Percentiles rank a stretch among this genome's conserved stretches.
Conservation (phyloP, 164 flowering plant genomes). For the Macadamia tetraphylla region DNA sequence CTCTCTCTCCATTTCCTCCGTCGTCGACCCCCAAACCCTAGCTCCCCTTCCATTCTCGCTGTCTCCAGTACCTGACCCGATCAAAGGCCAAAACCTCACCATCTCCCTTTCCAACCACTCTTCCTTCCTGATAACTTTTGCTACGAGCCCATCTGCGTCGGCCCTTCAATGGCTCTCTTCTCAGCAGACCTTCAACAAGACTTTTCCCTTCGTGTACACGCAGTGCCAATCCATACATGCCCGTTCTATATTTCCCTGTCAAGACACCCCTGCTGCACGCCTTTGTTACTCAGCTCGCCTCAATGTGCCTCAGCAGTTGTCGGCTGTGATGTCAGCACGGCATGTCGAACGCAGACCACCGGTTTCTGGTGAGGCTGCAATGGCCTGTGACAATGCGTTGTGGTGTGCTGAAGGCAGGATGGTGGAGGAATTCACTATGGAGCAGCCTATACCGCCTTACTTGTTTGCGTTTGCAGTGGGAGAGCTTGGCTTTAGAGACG, state of each 20-base stretch:
- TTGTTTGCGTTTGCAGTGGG: conserved; percentile 93
- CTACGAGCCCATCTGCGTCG: conserved; percentile 56
- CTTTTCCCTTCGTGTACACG: conserved; percentile 73
- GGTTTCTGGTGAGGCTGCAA: conserved; percentile 27
- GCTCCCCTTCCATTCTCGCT: conserved; percentile 58
- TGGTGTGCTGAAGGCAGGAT: conserved; percentile 79
- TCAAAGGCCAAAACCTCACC: conserved; percentile 54
- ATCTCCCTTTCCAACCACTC: conserved; percentile 48
- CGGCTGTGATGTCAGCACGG: conserved; percentile 81
- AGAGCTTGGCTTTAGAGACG: conserved; percentile 63
- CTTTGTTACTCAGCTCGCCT: conserved; percentile 52
- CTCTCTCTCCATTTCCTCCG: conserved; percentile 48
- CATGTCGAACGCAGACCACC: conserved; percentile 63
- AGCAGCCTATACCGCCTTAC: conserved; percentile 85
- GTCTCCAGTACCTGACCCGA: conserved; percentile 21
- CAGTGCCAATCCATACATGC: conserved; percentile 95
- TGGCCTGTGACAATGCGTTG: conserved; percentile 38
- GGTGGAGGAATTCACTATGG: conserved; percentile 92
- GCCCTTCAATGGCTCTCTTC: conserved; percentile 96
- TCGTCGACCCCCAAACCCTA: conserved; percentile 50
- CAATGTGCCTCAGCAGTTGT: conserved; percentile 57
- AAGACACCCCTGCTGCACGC: conserved; percentile 90
- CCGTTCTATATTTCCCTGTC: conserved; percentile 86
- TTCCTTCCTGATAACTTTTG: conserved; percentile 39
- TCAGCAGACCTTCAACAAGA: conserved; percentile 62